phyloP scores from a whole-genome alignment of 1,139 yeast species.

The Geotrichum klebahnii region DNA sequence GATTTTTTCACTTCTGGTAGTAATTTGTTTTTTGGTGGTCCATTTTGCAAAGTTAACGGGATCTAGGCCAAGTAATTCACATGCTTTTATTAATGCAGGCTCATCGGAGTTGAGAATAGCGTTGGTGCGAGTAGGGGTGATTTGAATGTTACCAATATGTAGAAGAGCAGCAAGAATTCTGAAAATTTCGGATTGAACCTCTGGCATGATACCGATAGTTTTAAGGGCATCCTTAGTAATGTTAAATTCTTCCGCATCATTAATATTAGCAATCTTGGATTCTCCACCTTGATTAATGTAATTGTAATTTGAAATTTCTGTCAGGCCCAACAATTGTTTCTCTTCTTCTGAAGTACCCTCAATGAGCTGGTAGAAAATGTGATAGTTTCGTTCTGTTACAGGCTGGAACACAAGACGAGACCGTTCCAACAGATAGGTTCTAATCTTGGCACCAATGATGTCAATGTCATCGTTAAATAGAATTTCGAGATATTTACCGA shows the following conservation, averaged over 20 bases:
- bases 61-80: conserved; percentile 80
- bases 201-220: conserved; percentile 66
- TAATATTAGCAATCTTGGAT: conserved; percentile 69
- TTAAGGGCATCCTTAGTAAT: conserved; percentile 71
- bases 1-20: conserved; percentile 89
- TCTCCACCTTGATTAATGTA: conserved; percentile 91
- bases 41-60: conserved; percentile 75
- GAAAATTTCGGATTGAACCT: conserved; percentile 66
- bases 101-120: conserved; percentile 82
- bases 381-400: conserved; percentile 81
- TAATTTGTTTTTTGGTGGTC: conserved; percentile 89
- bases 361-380: conserved; percentile 86
- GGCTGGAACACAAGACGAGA: conserved; percentile 95
- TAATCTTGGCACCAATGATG: conserved; percentile 88
- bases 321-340: conserved; percentile 55
- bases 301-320: conserved; percentile 59
- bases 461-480: conserved; percentile 68
- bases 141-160: conserved; percentile 89
- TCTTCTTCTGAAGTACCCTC: conserved; percentile 67
- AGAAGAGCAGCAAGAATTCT: conserved; percentile 80
- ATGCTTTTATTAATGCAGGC: conserved; percentile 75
- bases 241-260: conserved; percentile 72
- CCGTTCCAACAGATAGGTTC: conserved; percentile 89
- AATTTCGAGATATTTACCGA: conserved; percentile 93
- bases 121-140: conserved; percentile 80